These are phyloP conservation scores for Colletotrichum truncatum DNA, from an alignment of 2,329 filamentous ascomycete genomes.

Conservation along the genomic window DNA sequence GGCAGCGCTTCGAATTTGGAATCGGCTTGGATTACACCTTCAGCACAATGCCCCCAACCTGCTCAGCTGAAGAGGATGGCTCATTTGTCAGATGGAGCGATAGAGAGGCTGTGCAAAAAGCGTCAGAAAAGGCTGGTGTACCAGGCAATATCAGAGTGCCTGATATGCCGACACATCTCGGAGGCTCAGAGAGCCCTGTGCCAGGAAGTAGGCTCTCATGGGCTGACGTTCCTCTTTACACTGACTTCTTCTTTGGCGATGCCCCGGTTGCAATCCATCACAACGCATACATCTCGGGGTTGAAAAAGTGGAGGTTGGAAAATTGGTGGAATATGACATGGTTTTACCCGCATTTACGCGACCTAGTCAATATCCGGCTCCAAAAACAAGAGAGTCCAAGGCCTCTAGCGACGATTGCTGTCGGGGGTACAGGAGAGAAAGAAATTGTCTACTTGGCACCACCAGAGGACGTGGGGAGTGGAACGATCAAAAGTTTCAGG, in stretches of 20 bases:
- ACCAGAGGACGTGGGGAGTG: constrained; percentile 27
- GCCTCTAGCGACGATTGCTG: constrained; percentile 33
- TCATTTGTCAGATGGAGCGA: constrained; percentile 42
- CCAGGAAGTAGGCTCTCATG: constrained; percentile 36
- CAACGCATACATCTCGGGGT: constrained; percentile 43
- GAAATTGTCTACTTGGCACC: constrained; percentile 36
- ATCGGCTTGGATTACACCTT: constrained; percentile 50
- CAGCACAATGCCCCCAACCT: constrained; percentile 45
- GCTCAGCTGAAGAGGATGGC: constrained; percentile 47
- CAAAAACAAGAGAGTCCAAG: constrained; percentile 12
- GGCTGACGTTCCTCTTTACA: constrained; percentile 44
- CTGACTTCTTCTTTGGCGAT: constrained; percentile 48
- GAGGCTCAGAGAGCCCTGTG: constrained; percentile 24
- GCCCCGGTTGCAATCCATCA: constrained; percentile 48
- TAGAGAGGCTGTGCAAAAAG: constrained; percentile 30
- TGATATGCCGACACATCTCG: constrained; percentile 39
- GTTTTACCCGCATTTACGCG: constrained; percentile 42
- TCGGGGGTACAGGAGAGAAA: background rate
- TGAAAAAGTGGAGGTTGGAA: constrained; percentile 41
- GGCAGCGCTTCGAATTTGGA: constrained; percentile 45
- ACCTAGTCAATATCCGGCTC: constrained; percentile 38
- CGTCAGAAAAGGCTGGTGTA: constrained; percentile 42
- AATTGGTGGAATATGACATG: constrained; percentile 48
- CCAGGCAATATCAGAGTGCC: constrained; percentile 38
- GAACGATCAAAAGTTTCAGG: constrained; percentile 32